phyloP scores from a whole-genome alignment of 2,329 filamentous ascomycete species.

The Diaporthe amygdali region DNA sequence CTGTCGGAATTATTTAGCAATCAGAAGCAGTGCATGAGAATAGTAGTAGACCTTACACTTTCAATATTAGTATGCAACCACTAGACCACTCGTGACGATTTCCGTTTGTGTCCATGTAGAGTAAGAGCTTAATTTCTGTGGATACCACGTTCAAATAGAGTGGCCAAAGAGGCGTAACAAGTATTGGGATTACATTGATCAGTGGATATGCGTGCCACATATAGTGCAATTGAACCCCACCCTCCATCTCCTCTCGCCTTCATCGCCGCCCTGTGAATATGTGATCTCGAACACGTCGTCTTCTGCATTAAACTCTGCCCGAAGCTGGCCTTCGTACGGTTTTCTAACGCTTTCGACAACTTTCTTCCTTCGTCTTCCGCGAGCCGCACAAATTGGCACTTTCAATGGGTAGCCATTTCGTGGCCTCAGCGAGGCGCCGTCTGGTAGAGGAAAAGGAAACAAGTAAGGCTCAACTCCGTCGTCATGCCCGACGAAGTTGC shows the following conservation, averaged over 20 bases:
- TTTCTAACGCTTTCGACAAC: slow-evolving; percentile 38
- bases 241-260: slow-evolving; percentile 57
- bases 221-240: slow-evolving; percentile 56
- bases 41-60: no score
- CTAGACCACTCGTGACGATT: no score
- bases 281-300: slow-evolving; percentile 53
- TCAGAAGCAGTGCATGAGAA: no score
- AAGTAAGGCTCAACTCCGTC: slow-evolving; percentile 43
- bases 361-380: slow-evolving; percentile 41
- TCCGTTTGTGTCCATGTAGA: no score
- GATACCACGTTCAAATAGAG: no score
- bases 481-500: slow-evolving; percentile 34
- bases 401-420: slow-evolving; percentile 27
- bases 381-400: slow-evolving; percentile 27
- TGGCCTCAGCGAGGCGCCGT: slow-evolving; percentile 2
- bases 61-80: no score
- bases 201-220: slow-evolving; percentile 53
- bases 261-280: slow-evolving; percentile 53
- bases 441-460: slow-evolving; percentile 30
- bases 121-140: no score
- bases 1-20: no score
- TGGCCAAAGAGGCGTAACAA: no score
- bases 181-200: no score
- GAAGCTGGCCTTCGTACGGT: slow-evolving; percentile 57
- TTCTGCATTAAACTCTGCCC: slow-evolving; percentile 53